Conservation (phyloP, 345 rosid genomes). For the Eutrema yunnanense region DNA sequence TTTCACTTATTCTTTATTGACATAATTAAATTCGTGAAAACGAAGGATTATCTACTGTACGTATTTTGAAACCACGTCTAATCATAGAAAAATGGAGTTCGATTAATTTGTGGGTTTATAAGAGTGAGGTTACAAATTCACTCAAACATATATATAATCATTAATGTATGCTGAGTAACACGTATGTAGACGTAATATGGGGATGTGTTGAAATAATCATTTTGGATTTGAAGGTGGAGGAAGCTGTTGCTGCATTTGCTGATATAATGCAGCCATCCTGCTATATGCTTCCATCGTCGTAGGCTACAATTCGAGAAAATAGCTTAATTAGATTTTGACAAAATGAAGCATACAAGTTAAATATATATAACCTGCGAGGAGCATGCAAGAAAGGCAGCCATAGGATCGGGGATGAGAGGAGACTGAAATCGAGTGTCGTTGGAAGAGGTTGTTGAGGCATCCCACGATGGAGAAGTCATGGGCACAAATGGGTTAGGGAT, state of each 20-base stretch:
- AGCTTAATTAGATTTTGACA: neutral
- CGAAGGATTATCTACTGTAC: neutral
- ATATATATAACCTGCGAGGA: constrained; percentile 50
- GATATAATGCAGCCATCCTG: constrained; percentile 77
- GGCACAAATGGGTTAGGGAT: constrained; percentile 60
- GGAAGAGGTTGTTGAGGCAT: constrained; percentile 34
- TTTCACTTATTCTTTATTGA: neutral
- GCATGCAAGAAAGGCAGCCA: constrained; percentile 64
- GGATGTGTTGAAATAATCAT: constrained; percentile 20
- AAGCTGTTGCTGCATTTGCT: constrained; percentile 73
- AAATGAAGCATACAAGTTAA: neutral
- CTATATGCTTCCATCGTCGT: constrained; percentile 73
- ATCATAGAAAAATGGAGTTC: neutral
- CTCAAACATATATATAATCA: neutral
- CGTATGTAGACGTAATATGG: neutral
- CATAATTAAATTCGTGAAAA: constrained; percentile 10
- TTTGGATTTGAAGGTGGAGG: constrained; percentile 51
- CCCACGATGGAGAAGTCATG: constrained; percentile 50
- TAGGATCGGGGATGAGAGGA: constrained; percentile 47
- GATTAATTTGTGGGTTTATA: neutral
- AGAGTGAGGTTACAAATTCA: neutral
- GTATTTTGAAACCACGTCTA: neutral
- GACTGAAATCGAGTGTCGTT: constrained; percentile 35
- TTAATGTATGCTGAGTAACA: neutral
- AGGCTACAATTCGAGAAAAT: constrained; percentile 38